Base-by-base conservation (phyloP, 768 basidiomycete species). In the Tephrocybe rancida region DNA sequence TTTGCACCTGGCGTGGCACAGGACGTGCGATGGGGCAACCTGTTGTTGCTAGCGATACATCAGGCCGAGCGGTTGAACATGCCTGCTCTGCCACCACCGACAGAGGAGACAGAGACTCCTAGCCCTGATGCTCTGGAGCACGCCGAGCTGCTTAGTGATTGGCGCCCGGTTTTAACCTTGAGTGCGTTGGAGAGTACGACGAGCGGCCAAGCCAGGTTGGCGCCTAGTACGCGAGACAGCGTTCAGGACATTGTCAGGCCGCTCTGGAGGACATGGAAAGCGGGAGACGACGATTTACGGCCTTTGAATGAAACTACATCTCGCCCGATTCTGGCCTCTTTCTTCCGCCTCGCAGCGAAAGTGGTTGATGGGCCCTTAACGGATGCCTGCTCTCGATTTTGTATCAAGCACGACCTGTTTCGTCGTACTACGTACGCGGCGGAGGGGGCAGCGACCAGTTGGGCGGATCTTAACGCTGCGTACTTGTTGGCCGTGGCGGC, bases 181-280 rank as follows among this genome's bases (percentile, higher is more conserved):
- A 71, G 73, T 16, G 66, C 63, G 13, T 19, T 82, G 42, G 71
- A 79, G 27, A 69, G 66, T 39, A 58, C 64, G 5, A 38, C 67
- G 10, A 41, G 52, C 8, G 27, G 34, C 21, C n/a, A 11, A 1
- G 42, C 22, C 3, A 27, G 25, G 29, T 8, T 46, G 27, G 45
- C 24, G 1, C n/a, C 58, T 3, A 18, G 38, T 10, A 35, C 38
- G 41, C 18, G 57, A 57, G 16, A 57, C 41, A 45, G 35, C 16
- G 35, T 72, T 27, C 64, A 63, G 47, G 56, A 64, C 37, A 61
- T 71, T 19, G 49, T 69, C 6, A 67, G 68, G 11, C 53, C 68
- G 14, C 61, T 82, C n/a, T 80, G 77, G 76, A 61, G 57, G 19
- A 60, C 50, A 16, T 86, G 82, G 80, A 64, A 58, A 58, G 49